phyloP scores from a whole-genome alignment of 345 rosid genomes.

The Ailanthus altissimus region DNA sequence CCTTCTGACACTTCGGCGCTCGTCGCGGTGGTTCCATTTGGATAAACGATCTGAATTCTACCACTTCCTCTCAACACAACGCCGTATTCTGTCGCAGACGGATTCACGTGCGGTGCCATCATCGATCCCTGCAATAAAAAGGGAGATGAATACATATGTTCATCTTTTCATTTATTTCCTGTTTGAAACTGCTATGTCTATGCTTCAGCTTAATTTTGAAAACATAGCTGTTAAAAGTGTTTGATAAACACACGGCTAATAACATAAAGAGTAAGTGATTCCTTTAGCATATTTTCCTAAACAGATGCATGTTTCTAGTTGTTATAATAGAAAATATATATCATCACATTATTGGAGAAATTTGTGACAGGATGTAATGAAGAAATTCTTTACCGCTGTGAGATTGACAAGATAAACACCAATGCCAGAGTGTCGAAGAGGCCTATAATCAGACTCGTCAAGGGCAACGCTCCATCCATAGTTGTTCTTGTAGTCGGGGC shows the following conservation, averaged over 20 bases:
- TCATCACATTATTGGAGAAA: neutral
- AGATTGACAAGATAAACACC: conserved; percentile 77
- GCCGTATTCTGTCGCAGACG: conserved; percentile 84
- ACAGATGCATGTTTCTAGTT: no score
- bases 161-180: no score
- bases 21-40: conserved; percentile 77
- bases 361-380: neutral
- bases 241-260: no score
- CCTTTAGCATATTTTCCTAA: no score
- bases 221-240: no score
- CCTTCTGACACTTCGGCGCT: conserved; percentile 55
- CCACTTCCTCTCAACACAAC: conserved; percentile 67
- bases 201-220: no score
- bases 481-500: conserved; percentile 55
- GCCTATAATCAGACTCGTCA: conserved; percentile 49
- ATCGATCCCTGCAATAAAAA: conserved; percentile 63
- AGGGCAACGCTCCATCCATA: conserved; percentile 85
- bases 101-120: conserved; percentile 96
- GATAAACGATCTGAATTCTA: conserved; percentile 65
- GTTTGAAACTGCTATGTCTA: no score
- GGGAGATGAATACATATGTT: no score
- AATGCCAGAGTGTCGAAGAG: conserved; percentile 65
- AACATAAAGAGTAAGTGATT: no score
- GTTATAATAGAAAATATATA: neutral
- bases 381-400: conserved; percentile 56